Evolutionary conservation across 352 stramenopile species (phyloP).

Genomic region (Blastocystis sp.): DNA sequence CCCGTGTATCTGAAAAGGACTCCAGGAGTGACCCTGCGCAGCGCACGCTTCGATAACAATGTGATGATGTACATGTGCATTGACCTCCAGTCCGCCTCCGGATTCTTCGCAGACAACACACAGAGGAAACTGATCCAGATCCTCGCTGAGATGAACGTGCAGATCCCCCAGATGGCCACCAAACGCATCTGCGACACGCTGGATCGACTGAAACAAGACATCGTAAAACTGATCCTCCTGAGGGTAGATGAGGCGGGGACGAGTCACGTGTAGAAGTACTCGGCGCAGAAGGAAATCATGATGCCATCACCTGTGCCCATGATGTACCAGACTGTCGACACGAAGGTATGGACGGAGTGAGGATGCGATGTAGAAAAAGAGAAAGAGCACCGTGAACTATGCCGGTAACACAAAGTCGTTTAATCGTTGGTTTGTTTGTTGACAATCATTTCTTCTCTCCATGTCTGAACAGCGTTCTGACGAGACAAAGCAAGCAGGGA

Average conservation of each 20-base stretch:
- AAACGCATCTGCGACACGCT: constrained; percentile 40
- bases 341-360: neutral
- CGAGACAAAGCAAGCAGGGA: neutral
- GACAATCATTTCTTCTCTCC: neutral
- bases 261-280: constrained; percentile 9
- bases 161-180: constrained; percentile 39
- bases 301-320: neutral
- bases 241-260: neutral
- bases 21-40: constrained; percentile 15
- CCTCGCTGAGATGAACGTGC: constrained; percentile 31
- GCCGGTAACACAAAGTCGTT: neutral
- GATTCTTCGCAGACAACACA: constrained; percentile 32
- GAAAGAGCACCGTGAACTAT: neutral
- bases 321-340: neutral
- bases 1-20: constrained; percentile 8
- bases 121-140: constrained; percentile 23
- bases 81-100: constrained; percentile 16
- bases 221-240: constrained; percentile 38
- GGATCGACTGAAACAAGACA: constrained; percentile 50
- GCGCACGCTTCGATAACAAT: constrained; percentile 43
- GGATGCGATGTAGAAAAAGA: constrained; percentile 15
- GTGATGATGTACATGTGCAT: neutral
- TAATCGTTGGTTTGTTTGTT: neutral
- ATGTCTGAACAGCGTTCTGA: neutral
- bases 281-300: constrained; percentile 16